Conservation (phyloP, 345 rosid genomes). For the Capsella bursapastoris region DNA sequence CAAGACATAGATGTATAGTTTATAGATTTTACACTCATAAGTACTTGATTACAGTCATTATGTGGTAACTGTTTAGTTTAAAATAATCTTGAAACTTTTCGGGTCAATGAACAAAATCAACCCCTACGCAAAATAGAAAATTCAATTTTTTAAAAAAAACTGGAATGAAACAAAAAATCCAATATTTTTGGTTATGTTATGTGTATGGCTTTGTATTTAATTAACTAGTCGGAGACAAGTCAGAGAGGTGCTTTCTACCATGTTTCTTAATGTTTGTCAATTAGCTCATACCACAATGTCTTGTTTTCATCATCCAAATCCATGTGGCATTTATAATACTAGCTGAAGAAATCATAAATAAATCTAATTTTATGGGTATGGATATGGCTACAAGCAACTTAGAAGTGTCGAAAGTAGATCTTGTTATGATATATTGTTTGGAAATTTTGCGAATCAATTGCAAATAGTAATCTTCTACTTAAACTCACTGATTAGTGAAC, state of each 20-base stretch:
- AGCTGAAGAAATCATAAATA: slow-evolving; percentile 11
- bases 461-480: neutral
- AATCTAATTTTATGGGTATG: slow-evolving; percentile 17
- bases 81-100: neutral
- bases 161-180: too few species aligned
- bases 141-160: neutral
- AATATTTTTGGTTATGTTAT: neutral
- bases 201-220: too few species aligned
- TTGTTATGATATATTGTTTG: slow-evolving; percentile 1
- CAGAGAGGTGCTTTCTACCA: slow-evolving; percentile 20
- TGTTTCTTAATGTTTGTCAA: slow-evolving; percentile 32
- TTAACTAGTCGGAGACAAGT: slow-evolving; percentile 14
- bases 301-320: slow-evolving; percentile 14
- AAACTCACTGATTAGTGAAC: neutral
- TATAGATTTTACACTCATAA: too few species aligned
- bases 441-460: neutral
- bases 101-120: neutral
- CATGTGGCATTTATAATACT: slow-evolving; percentile 32
- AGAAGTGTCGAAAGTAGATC: slow-evolving; percentile 7
- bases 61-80: too few species aligned
- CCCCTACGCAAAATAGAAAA: neutral
- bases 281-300: slow-evolving; percentile 27
- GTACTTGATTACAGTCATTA: too few species aligned
- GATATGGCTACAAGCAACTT: slow-evolving; percentile 11
- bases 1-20: too few species aligned